Base-by-base conservation (phyloP, 345 rosid genomes). In the Mercurialis annua region DNA sequence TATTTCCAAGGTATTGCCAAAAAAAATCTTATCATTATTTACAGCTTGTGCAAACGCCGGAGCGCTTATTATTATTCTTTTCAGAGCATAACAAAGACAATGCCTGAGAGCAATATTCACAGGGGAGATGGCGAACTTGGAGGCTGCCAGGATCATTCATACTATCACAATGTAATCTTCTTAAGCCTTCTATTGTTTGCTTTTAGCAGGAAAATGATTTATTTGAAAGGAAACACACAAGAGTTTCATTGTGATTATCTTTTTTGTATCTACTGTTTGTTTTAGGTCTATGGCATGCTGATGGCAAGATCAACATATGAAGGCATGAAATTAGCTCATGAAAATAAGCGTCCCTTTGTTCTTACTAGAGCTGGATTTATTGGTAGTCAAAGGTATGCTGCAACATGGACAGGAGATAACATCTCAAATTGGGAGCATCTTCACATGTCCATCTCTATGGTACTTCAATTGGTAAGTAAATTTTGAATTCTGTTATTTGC, bases 351-450 rank as follows among this genome's bases (percentile, higher is more conserved):
- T 42, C 97, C 98, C 33, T 92, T 92, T 76, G 98, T 92, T 57
- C 89, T 92, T 65, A 88, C 98, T n/a, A 84, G 97, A 64, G 98
- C 98, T 79, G 97, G 98, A 77, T 92, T 88, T 64, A 70, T 84
- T 52, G 96, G 97, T 67, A 88, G 93, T 68, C 96, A 92, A 71
- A 86, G 87, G 73, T 85, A 85, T 81, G 97, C 93, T 58, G 97
- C 98, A 36, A 90, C 93, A 33, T 90, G 98, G 98, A 88, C 97
- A 0, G 93, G 97, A 71, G 98, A 92, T 82, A 92, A 92, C 73
- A 85, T 88, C 65, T 92, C 98, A 71, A 90, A 70, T 34, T 88
- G 98, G 98, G 90, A 92, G 78, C 97, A 92, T 74, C 77, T 90
- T 43, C 96, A 88, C 76, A 88, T 88, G 98, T 85, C 90, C 67